Conservation (phyloP, 805 yeast genomes). For the Saturnispora hagleri region DNA sequence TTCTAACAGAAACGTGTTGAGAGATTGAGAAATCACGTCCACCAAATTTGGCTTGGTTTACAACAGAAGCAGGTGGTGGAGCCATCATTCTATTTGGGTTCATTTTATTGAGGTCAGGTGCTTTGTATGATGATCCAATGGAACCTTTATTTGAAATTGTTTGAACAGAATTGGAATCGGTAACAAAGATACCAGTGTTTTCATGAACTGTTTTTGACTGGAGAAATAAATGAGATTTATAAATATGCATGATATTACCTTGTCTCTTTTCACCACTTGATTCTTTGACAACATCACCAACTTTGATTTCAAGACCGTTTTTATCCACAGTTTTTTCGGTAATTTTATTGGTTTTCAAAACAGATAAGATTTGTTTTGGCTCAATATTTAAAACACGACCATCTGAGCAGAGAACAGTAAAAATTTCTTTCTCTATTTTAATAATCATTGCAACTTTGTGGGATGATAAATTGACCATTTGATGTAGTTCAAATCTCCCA, state of each 20-base stretch:
- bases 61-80: conserved; percentile 56
- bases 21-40: conserved; percentile 80
- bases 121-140: conserved; percentile 41
- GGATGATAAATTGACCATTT: conserved; percentile 80
- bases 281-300: conserved; percentile 92
- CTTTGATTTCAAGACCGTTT: conserved; percentile 72
- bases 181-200: conserved; percentile 86
- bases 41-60: conserved; percentile 44
- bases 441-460: conserved; percentile 83
- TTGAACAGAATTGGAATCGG: conserved; percentile 63
- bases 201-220: conserved; percentile 73
- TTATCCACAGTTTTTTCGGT: conserved; percentile 81
- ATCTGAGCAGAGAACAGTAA: conserved; percentile 71
- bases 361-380: conserved; percentile 77
- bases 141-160: conserved; percentile 79
- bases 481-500: conserved; percentile 79
- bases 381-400: conserved; percentile 65
- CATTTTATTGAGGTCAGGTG: conserved; percentile 72
- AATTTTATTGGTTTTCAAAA: conserved; percentile 52
- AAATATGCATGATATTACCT: conserved; percentile 81
- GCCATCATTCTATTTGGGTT: conserved; percentile 67
- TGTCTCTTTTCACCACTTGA: conserved; percentile 74
- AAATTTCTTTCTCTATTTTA: conserved; percentile 80
- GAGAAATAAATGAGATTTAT: conserved; percentile 69
- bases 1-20: conserved; percentile 75